Conservation (phyloP, 768 basidiomycete species). For the Naganishia kalamii region DNA sequence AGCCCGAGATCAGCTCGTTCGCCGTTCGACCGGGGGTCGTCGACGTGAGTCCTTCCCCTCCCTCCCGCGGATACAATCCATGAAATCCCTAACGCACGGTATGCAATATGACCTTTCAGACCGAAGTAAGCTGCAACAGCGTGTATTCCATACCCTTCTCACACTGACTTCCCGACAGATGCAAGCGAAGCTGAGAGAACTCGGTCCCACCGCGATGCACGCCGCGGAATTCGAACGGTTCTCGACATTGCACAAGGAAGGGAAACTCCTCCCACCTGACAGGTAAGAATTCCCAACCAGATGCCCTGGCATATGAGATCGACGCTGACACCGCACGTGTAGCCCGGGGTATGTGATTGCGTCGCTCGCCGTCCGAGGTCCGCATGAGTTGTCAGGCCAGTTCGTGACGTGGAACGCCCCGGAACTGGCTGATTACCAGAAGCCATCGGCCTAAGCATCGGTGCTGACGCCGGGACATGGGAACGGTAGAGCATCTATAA, state of each 20-base stretch:
- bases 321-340: not conserved
- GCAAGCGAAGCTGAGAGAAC: slow-evolving; percentile 24
- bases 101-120: not conserved
- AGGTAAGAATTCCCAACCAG: slow-evolving; percentile 16
- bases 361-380: slow-evolving; percentile 21
- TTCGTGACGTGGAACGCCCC: slow-evolving; percentile 28
- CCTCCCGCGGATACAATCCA: not conserved
- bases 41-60: slow-evolving; percentile 49
- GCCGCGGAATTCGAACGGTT: slow-evolving; percentile 23
- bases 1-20: slow-evolving; percentile 65
- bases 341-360: slow-evolving; percentile 29
- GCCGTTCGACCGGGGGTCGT: slow-evolving; percentile 84
- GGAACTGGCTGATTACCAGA: slow-evolving; percentile 22
- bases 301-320: not conserved
- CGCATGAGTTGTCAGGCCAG: slow-evolving; percentile 14
- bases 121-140: not conserved
- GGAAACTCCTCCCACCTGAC: slow-evolving; percentile 22
- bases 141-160: not conserved
- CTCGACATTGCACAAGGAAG: slow-evolving; percentile 19
- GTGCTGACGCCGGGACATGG: not conserved
- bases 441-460: slow-evolving; percentile 5
- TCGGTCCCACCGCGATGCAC: slow-evolving; percentile 18
- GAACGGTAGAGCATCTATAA: not conserved
- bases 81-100: not conserved
- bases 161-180: no score